Evolutionary conservation across 306 rosid species (phyloP).

Genomic region (Prunus padus): DNA sequence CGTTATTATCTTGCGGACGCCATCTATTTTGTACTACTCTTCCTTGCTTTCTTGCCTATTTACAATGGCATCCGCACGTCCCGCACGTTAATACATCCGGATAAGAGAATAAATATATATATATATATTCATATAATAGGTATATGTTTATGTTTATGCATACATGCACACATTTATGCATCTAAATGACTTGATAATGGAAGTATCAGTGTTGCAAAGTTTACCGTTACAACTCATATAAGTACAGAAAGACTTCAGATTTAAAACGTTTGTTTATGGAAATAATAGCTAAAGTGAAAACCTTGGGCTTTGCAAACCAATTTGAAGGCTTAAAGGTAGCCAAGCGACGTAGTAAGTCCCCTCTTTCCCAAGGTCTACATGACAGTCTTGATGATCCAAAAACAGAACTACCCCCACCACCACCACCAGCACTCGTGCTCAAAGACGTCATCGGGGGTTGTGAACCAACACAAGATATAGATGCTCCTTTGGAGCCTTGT

Average conservation of each 20-base stretch:
- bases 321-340: conserved; percentile 80
- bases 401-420: conserved; percentile 39
- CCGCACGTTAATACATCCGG: too few relatives aligned
- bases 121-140: background rate
- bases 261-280: conserved; percentile 14
- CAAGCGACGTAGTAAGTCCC: conserved; percentile 92
- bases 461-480: conserved; percentile 91
- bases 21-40: too few relatives aligned
- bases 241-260: background rate
- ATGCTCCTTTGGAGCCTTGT: conserved; percentile 89
- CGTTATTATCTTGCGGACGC: too few relatives aligned
- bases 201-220: background rate
- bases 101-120: too few relatives aligned
- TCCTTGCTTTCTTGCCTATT: too few relatives aligned
- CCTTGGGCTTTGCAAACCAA: conserved; percentile 95
- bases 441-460: conserved; percentile 82
- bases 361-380: conserved; percentile 99
- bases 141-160: too few relatives aligned
- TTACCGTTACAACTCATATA: background rate
- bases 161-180: background rate
- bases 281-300: conserved; percentile 40
- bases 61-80: too few relatives aligned
- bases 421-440: conserved; percentile 72
- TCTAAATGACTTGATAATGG: background rate
- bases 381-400: conserved; percentile 77